Conservation (phyloP, 1,139 yeast species). For the Oligophagozyma castellii region DNA sequence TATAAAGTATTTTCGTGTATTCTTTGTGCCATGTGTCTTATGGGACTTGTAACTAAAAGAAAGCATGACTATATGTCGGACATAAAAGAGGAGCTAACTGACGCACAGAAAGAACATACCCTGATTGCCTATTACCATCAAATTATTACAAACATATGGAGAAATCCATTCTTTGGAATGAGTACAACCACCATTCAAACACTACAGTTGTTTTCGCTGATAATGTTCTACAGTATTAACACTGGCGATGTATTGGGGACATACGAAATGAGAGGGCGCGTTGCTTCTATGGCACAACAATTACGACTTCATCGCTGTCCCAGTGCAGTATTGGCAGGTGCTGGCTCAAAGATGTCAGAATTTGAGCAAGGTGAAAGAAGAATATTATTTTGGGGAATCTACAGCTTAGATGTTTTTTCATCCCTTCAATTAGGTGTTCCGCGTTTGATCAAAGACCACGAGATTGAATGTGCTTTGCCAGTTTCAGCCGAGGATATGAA, state of each 20-base stretch:
- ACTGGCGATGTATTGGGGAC: conserved; percentile 64
- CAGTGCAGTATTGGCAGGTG: conserved; percentile 52
- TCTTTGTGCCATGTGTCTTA: conserved; percentile 41
- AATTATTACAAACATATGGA: conserved; percentile 37
- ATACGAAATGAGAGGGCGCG: conserved; percentile 62
- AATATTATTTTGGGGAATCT: conserved; percentile 73
- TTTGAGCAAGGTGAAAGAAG: conserved; percentile 74
- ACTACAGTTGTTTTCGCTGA: conserved; percentile 53
- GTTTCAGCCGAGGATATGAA: conserved; percentile 44
- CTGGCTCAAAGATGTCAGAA: conserved; percentile 41
- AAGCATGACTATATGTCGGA: conserved; percentile 10
- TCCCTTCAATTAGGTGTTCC: conserved; percentile 75
- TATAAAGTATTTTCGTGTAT: conserved; percentile 40
- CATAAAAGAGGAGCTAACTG: conserved; percentile 6
- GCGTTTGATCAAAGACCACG: conserved; percentile 61
- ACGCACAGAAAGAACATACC: not conserved
- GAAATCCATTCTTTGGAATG: conserved; percentile 31
- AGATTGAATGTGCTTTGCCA: conserved; percentile 78
- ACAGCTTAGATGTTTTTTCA: conserved; percentile 62
- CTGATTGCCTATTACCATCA: conserved; percentile 35
- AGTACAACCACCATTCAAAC: conserved; percentile 52
- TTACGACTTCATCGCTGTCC: conserved; percentile 79
- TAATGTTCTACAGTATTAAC: conserved; percentile 58
- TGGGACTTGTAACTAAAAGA: conserved; percentile 34
- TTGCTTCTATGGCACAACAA: conserved; percentile 76